Evolutionary conservation across 2,329 filamentous ascomycete species (phyloP), one percentile per base, ranked within the genome.

Genomic region (Fusarium globosum): DNA sequence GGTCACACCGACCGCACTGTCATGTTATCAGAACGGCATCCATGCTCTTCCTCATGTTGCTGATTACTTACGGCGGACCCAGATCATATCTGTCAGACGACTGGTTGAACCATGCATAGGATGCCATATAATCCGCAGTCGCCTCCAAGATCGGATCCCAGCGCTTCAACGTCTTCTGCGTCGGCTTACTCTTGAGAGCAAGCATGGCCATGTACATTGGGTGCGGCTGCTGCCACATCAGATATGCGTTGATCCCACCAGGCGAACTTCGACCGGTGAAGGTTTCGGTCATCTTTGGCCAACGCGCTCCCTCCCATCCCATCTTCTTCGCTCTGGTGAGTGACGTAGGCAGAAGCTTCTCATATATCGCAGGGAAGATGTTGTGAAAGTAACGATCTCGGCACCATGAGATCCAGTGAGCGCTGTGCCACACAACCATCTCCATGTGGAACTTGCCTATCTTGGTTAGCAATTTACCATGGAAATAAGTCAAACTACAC

Each of bases 161-260:
- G 39, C 84, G 85, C 45, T 76, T 56, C 11, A 91, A 77, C 1
- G 85, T 88, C 9, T 80, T 77, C 6, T 79, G 60, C 13, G 56
- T 75, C 2, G 77, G 76, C 9, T 68, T 62, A 1, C 74, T 61
- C 51, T 79, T 75, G 36, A 77, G 77, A 3, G 78, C 86, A 23
- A 86, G 79, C 77, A 90, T 88, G 1, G 89, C 89, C 73, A 90
- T 88, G 75, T 88, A 89, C 83, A 90, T 87, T 0, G 86, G 83
- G 76, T 91, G 89, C 13, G 88, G 88, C 73, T 75, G 89, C 73
- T 91, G 89, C 89, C 89, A 91, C 64, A 90, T 87, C 7, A 91
- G 81, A 4, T 91, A 80, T 15, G 85, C 86, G 77, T 91, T 91
- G 76, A 91, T 90, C 70, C 89, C 86, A 5, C 89, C 89, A 2